Percentiles rank a stretch among this genome's conserved stretches.
phyloP scores from a whole-genome alignment of 768 basidiomycete genomes.

The Gyrodon lividus region DNA sequence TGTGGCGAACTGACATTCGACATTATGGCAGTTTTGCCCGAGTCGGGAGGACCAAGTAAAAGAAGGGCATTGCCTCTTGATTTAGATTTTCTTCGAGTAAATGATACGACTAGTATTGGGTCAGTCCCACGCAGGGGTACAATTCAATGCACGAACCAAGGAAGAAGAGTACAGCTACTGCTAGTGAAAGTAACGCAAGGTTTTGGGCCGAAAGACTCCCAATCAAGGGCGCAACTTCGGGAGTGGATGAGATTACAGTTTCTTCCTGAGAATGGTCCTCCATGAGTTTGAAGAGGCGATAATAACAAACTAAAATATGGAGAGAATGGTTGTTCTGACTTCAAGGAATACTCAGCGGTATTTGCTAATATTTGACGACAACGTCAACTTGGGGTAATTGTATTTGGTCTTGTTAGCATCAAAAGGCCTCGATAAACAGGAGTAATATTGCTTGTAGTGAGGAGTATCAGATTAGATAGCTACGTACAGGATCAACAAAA shows the following conservation, averaged over 20 bases:
- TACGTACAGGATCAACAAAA: too few species aligned
- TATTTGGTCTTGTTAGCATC: slow-evolving; percentile 24
- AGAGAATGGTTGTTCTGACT: not conserved
- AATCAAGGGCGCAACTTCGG: slow-evolving; percentile 38
- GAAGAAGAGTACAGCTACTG: slow-evolving; percentile 42
- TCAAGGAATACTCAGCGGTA: too few species aligned
- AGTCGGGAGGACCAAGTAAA: slow-evolving; percentile 72
- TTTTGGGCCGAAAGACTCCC: slow-evolving; percentile 39
- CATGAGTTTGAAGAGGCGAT: slow-evolving; percentile 10
- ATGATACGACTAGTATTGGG: slow-evolving; percentile 42
- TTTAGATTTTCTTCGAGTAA: slow-evolving; percentile 42
- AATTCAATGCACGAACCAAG: slow-evolving; percentile 37
- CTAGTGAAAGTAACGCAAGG: slow-evolving; percentile 42
- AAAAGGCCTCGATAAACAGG: slow-evolving; percentile 13
- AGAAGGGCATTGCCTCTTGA: slow-evolving; percentile 62
- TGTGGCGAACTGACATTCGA: slow-evolving; percentile 51
- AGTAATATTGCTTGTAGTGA: too few species aligned
- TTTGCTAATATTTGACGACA: too few species aligned
- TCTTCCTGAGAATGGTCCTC: slow-evolving; percentile 4
- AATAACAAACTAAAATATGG: not conserved
- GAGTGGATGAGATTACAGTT: slow-evolving; percentile 13
- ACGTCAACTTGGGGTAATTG: not conserved
- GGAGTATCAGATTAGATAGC: too few species aligned
- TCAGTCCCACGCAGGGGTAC: slow-evolving; percentile 14
- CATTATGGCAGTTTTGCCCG: slow-evolving; percentile 79